Evolutionary conservation across 2,329 filamentous ascomycete species (phyloP), one percentile per base, ranked within the genome.

Genomic region (Fusarium circinatum): DNA sequence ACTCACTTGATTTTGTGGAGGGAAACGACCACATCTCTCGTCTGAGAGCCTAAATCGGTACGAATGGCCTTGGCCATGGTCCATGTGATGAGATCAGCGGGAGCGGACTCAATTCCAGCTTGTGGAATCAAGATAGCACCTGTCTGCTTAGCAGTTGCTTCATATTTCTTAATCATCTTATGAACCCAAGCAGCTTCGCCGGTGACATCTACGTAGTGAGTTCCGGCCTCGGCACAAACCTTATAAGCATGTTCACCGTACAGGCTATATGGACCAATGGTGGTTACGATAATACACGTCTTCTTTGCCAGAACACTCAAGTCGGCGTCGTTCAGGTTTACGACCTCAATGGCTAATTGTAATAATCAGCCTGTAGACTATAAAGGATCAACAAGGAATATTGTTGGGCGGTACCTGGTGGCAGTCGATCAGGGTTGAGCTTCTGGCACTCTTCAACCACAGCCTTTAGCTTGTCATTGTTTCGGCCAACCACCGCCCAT

Each of bases 401-500:
- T 20, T 45, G 34, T 55, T 36, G 44, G 44, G 76, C 83, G 78
- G 78, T 88, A 93, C 92, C 89, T 78, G 95, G 94, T 60, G 89
- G 87, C 41, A 85, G 79, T 60, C 95, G 91, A 80, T 97, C 91
- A 5, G 91, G 86, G 79, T 93, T 93, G 66, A 93, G 78, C 64
- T 84, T 80, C 76, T 90, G 90, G 80, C 95, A 87, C 62, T 93
- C 90, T 59, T 90, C 85, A 13, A 91, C 89, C 17, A 98, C 82
- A 45, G 84, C 83, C 74, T 92, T 88, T 9, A 98, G 87, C 82
- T 98, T 98, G 55, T 86, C 84, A 55, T 87, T 85, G n/a, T 93
- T 95, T 32, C 95, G 92, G 36, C 95, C 95, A 51, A 94, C 94
- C 62, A 98, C 86, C 20, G 94, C 95, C 95, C 95, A 98, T 85